Evolutionary conservation across 805 yeast species (phyloP), one percentile per base, ranked within the genome.

Genomic region (Diddensiella santjacobensis): DNA sequence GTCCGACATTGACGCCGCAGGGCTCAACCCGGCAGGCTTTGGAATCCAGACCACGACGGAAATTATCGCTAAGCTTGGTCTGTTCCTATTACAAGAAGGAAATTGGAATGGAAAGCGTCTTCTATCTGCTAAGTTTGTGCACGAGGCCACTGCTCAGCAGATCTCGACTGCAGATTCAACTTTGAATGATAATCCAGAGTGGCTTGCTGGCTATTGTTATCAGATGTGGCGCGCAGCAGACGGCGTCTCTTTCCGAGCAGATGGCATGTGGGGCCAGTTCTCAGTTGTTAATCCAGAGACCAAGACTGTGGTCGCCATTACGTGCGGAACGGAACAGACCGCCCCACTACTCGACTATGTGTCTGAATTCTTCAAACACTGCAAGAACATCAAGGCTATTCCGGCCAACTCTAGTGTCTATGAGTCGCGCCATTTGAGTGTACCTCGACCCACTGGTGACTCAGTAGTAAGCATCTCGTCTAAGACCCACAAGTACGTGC

Each of bases 231-330:
- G 49, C 29, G 20, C 29, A n/a, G 15, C 45, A 2, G 45, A 40
- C 13, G 42, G 39, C 23, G 29, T 29, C 11, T 39, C 40, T 20
- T 51, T 24, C 26, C 26, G 55, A 24, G 53, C 50, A 11, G 55
- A 51, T 29, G 55, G 55, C 4, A 37, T 49, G 31, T 49, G 35
- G 30, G 55, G 53, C 3, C 55, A 51, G 45, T 51, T 41, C 29
- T 33, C 42, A 6, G 29, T 49, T 5, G 51, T 51, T 11, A 15
- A 43, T 19, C 53, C 55, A 10, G 40, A 45, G 10, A 11, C 40
- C 5, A 36, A 45, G 17, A 29, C 45, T 3, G 53, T 51, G 4
- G 29, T 51, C n/a, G 55, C 53, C 3, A 6, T 51, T 5, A 51
- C 55, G 4, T 11, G 43, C 3, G 55, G 52, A 2, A 39, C 44